Base-by-base conservation (phyloP, 228 moss, liverwort and hornwort genomes). In the Sphagnum magellanicum region DNA sequence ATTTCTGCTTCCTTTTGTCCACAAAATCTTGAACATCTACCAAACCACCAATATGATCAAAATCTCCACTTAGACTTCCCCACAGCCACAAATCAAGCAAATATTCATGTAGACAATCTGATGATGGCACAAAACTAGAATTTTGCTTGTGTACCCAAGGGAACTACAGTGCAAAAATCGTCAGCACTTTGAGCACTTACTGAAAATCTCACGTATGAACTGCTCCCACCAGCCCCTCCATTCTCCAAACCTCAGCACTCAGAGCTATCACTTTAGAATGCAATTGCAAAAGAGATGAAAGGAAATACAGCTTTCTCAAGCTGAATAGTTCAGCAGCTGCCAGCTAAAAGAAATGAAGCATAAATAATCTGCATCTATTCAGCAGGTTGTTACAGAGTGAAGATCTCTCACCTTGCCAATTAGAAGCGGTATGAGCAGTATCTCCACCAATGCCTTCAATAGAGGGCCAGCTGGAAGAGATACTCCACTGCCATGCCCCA, bases 381-480 rank as follows among this genome's bases (percentile, higher is more conserved):
- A 4, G 55, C 8, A 55, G 4, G 55, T 55, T 55, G 12, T 7
- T 1, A 63, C 4, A 63, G 15, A 55, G 8, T 55, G 55, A 1
- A 15, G 68, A 47, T 16, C 64, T 46, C 71, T 66, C 83, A 90
- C 91, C 76, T 95, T 95, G 73, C 94, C 94, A 46, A 95, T 67
- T 17, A 92, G 73, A 74, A 95, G 88, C n/a, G 94, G 92, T 73
- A 92, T 55, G 48, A 95, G 84, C 66, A 95, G 80, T 52, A 90
- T 78, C 77, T 81, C 63, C 64, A 92, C 67, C 88, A 95, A 87
- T 70, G 81, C 75, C 71, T 67, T 81, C 16, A 95, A 62, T 75
- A 95, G 91, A 69, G 90, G 70, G 51, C 90, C 84, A 78, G 88
- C 83, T 72, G 92, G 86, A 51, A 92, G 72, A n/a, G 81, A 78